Evolutionary conservation across 2,329 filamentous ascomycete species (phyloP).

Genomic region (Apiospora rasikravindrae): DNA sequence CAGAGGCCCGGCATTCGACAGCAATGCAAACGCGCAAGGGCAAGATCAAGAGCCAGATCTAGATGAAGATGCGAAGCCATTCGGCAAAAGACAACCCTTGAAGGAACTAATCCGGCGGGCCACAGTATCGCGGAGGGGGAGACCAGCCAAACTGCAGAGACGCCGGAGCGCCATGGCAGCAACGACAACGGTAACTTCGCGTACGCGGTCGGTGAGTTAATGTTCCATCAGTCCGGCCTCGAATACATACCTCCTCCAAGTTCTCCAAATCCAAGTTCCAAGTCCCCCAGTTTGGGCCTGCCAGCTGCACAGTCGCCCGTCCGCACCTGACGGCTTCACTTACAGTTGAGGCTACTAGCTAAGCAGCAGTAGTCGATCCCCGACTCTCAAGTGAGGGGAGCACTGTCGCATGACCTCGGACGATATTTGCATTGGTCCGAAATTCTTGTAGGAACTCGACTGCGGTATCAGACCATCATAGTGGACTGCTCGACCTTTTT

Average conservation of each 20-base stretch:
- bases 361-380: constrained; percentile 1
- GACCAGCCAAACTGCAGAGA: neutral
- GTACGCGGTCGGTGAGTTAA: constrained; percentile 9
- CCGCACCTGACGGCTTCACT: constrained; percentile 16
- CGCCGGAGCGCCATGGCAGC: neutral
- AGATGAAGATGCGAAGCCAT: neutral
- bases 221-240: constrained; percentile 1
- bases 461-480: constrained; percentile 14
- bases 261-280: neutral
- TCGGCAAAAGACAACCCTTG: constrained; percentile 5
- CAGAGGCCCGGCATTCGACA: neutral
- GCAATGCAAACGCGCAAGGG: neutral
- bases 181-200: constrained; percentile 1
- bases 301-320: constrained; percentile 19
- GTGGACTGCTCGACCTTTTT: constrained; percentile 10
- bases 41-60: neutral
- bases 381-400: constrained; percentile 25
- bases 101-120: constrained; percentile 10
- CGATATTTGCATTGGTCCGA: constrained; percentile 22
- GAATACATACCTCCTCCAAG: neutral
- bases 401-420: constrained; percentile 26
- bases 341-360: constrained; percentile 7
- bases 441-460: constrained; percentile 13
- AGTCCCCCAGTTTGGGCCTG: neutral
- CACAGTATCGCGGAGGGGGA: neutral